Evolutionary conservation across 164 flowering plant species (phyloP).

Genomic region (Litsea cubeba): DNA sequence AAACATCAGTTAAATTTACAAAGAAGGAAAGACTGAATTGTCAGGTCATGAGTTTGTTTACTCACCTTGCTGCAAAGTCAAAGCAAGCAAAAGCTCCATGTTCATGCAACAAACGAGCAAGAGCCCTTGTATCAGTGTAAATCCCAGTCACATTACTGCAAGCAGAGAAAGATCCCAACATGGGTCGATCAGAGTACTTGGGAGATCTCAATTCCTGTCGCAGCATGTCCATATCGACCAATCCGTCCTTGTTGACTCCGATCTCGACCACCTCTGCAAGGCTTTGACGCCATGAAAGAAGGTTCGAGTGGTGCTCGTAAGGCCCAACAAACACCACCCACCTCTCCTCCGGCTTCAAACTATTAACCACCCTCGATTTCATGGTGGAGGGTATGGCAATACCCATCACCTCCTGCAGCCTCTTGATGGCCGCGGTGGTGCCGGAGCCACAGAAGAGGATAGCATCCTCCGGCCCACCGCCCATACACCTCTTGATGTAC

Average conservation of each 20-base stretch:
- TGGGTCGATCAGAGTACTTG: slow-evolving; percentile 39
- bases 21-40: no score
- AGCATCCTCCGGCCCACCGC: slow-evolving; percentile 18
- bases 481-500: slow-evolving; percentile 28
- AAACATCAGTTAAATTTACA: no score
- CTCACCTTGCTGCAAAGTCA: slow-evolving; percentile 42
- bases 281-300: slow-evolving; percentile 29
- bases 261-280: slow-evolving; percentile 34
- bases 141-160: slow-evolving; percentile 82
- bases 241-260: slow-evolving; percentile 35
- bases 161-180: slow-evolving; percentile 80
- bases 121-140: slow-evolving; percentile 39
- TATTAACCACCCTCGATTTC: slow-evolving; percentile 7
- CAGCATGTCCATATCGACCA: slow-evolving; percentile 48
- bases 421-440: slow-evolving; percentile 26
- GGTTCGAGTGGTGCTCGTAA: slow-evolving; percentile 40
- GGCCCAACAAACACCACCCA: slow-evolving; percentile 39
- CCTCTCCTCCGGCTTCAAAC: slow-evolving; percentile 16
- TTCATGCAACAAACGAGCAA: slow-evolving; percentile 57
- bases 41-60: neutral
- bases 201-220: slow-evolving; percentile 25
- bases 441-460: slow-evolving; percentile 26
- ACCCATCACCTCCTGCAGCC: slow-evolving; percentile 29
- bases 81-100: slow-evolving; percentile 76
- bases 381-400: slow-evolving; percentile 22